Base-by-base conservation (phyloP, 176 grass and related monocot genomes). In the Puya raimondii region DNA sequence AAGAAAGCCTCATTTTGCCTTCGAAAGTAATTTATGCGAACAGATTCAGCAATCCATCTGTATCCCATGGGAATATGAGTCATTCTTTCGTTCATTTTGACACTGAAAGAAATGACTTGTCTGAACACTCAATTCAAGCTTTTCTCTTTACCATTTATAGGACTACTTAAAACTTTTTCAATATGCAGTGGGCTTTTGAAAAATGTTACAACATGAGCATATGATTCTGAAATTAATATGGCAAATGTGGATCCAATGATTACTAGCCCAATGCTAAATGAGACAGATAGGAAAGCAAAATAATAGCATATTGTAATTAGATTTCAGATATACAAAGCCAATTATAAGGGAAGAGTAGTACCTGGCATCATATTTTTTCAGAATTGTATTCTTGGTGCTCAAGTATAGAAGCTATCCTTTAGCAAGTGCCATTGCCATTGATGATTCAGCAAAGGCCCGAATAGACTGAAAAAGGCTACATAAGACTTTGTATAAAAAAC, bases 361-460 rank as follows among this genome's bases (percentile, higher is more conserved):
- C 94, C 89, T 97, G 81, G 89, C 94, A 20, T 97, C 94, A 56
- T 97, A 97, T 72, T 85, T 93, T 47, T 92, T 97, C 0, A 97
- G 75, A 74, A 97, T 97, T 23, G 94, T 97, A 58, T 97, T 97
- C 58, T 97, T 97, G 17, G 94, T 97, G 71, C 87, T 97, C 53
- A 97, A 83, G 64, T 97, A 97, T 78, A 97, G 86, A 25, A 89
- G 94, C 87, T 86, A 97, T 57, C 76, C 88, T 69, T 93, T 97
- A 47, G 85, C 74, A 66, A 83, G 77, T 49, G 89, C 89, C 82
- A 92, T 93, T 65, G 85, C 77, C 94, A 97, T 90, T 49, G 94
- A 92, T 12, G 94, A 89, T 66, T 90, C 94, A 70, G 93, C 93
- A 71, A 97, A 97, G 77, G 89, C 84, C 74, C 71, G 81, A 72